Evolutionary conservation across 768 basidiomycete genomes (phyloP).

Genomic region (Tulasnella sp.): DNA sequence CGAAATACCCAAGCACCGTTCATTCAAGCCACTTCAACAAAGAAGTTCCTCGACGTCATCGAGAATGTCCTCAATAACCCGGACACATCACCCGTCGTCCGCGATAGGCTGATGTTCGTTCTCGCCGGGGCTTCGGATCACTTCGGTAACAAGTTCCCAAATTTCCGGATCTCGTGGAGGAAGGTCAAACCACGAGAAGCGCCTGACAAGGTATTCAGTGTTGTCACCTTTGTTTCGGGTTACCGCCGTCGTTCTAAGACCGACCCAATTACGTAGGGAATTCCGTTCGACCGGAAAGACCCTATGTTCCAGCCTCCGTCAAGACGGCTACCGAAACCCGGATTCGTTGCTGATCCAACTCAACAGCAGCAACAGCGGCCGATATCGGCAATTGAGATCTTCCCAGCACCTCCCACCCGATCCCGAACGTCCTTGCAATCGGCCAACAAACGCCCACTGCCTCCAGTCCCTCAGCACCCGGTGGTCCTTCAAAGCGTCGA

Average conservation of each 20-base stretch:
- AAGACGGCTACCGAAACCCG: constrained; percentile 20
- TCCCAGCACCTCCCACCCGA: not conserved
- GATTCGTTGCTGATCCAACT: constrained; percentile 17
- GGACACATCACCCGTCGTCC: constrained; percentile 72
- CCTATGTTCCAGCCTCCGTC: constrained; percentile 70
- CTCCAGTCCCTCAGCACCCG: not conserved
- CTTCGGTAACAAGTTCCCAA: constrained; percentile 48
- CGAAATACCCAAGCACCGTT: constrained; percentile 47
- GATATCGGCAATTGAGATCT: constrained; percentile 1
- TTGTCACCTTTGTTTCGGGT: constrained; percentile 31
- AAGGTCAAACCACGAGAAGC: constrained; percentile 75
- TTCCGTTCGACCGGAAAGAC: constrained; percentile 75
- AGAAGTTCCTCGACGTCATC: constrained; percentile 74
- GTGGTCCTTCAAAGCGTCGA: not conserved
- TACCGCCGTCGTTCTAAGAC: not conserved
- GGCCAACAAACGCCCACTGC: not conserved
- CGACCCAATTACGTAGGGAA: constrained; percentile 45
- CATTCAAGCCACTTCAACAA: constrained; percentile 53
- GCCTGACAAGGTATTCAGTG: constrained; percentile 62
- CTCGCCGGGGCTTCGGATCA: constrained; percentile 77
- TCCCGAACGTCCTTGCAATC: not conserved
- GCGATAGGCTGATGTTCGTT: constrained; percentile 74
- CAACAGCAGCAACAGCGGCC: constrained; percentile 20
- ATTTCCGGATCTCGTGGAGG: constrained; percentile 72
- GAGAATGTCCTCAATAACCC: constrained; percentile 65